Evolutionary conservation across 2,329 filamentous ascomycete genomes (phyloP).

Genomic region (Dactylonectria estremocensis): DNA sequence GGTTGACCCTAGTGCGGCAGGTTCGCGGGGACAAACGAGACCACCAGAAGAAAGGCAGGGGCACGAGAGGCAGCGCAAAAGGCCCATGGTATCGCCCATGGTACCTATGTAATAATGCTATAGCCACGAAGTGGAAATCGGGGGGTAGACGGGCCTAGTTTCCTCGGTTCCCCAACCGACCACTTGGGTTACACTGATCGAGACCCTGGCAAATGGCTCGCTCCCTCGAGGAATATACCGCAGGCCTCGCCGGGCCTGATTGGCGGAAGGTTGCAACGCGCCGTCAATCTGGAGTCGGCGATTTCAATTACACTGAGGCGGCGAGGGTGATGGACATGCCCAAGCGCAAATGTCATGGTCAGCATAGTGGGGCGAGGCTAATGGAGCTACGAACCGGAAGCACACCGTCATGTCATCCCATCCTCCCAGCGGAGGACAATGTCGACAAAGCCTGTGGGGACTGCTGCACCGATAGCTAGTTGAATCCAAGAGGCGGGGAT

Average conservation of each 20-base stretch:
- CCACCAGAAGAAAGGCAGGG: conserved; percentile 14
- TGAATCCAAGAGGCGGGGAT: conserved; percentile 42
- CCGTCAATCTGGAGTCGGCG: conserved; percentile 35
- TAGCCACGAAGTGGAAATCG: conserved; percentile 32
- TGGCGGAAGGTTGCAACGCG: conserved; percentile 37
- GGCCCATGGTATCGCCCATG: conserved; percentile 19
- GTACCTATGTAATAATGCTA: conserved; percentile 17
- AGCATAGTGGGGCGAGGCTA: conserved; percentile 37
- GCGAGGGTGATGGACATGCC: conserved; percentile 33
- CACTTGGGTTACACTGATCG: conserved; percentile 44
- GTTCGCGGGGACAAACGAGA: conserved; percentile 26
- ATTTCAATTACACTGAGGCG: conserved; percentile 39
- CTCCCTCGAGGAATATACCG: conserved; percentile 44
- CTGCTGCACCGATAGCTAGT: conserved; percentile 40
- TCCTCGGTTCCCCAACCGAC: conserved; percentile 46
- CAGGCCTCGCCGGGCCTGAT: conserved; percentile 39
- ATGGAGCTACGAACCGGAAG: conserved; percentile 32
- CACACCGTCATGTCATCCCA: conserved; percentile 40
- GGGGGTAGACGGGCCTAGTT: conserved; percentile 47
- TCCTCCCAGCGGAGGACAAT: conserved; percentile 30
- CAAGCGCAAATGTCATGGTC: conserved; percentile 43
- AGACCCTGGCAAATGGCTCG: conserved; percentile 38
- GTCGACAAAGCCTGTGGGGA: conserved; percentile 40
- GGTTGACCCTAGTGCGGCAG: conserved; percentile 22
- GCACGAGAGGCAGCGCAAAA: conserved; percentile 20